Evolutionary conservation across 139 green algal genomes (phyloP), one percentile per base, ranked within the genome.

Genomic region (Chlamydomonas sp.): DNA sequence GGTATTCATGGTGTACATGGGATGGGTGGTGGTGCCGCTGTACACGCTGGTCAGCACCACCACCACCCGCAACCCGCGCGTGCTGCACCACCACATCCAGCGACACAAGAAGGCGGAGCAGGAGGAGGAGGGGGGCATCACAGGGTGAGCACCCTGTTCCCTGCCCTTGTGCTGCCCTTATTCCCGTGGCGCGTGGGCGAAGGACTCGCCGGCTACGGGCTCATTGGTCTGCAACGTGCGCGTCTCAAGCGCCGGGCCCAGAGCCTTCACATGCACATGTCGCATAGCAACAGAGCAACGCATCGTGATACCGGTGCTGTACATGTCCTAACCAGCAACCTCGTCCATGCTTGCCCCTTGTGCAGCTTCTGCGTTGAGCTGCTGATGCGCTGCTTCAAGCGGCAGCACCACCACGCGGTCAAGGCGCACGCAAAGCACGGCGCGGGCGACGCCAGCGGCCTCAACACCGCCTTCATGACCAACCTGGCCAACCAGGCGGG

Each of bases 61-160:
- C 83, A 75, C 62, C 71, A 66, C 16, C 1, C 72, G 83, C 59
- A 80, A 87, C 83, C 83, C 83, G 5, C 60, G 72, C 7, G 31
- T 49, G 83, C 83, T 87, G 73, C 73, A 80, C n/a, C 5, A 57
- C 71, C 74, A 86, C 69, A 79, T 86, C 18, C 82, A 71, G 12
- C 71, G 82, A 1, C 82, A 80, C 59, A 86, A 86, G 82, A 86
- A 86, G 71, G 82, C 61, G 82, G 82, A 79, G 69, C 8, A 14
- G 62, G 82, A 86, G 71, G 82, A 86, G 82, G 82, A 86, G 82
- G 82, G 82, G n/a, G 82, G 82, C 82, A 62, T 86, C 72, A 79
- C 71, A 8, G 82, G 82, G 82, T 86, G 82, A 5, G 31, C 31
- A 49, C 31, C 31, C 31, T 49, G 31, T 49, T 49, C 31, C 31